Evolutionary conservation across 2,329 filamentous ascomycete genomes (phyloP).

Genomic region (Capronia coronata): DNA sequence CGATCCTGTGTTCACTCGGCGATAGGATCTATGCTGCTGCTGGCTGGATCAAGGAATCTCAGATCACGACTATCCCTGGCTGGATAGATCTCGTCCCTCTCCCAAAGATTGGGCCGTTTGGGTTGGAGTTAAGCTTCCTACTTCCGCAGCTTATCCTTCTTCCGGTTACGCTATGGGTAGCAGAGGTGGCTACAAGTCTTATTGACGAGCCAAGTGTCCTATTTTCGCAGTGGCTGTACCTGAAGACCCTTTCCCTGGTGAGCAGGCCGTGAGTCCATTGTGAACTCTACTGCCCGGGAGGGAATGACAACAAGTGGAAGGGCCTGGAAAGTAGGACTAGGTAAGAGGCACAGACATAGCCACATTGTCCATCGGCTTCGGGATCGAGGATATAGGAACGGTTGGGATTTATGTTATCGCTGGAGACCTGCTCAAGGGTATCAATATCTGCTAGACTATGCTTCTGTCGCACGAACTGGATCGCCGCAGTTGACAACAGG

Average conservation of each 20-base stretch:
- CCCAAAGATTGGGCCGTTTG: constrained; percentile 51
- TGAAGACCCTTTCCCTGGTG: constrained; percentile 32
- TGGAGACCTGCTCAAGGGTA: constrained; percentile 43
- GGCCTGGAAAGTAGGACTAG: too few relatives aligned
- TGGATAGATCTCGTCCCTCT: constrained; percentile 55
- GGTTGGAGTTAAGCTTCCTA: constrained; percentile 56
- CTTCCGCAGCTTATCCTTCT: constrained; percentile 54
- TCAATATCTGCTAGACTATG: constrained; percentile 35
- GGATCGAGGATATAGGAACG: constrained; percentile 48
- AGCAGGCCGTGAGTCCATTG: not conserved
- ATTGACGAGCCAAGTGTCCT: constrained; percentile 57
- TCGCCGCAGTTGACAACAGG: too few relatives aligned
- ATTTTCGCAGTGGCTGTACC: constrained; percentile 54
- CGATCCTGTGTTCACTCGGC: constrained; percentile 48
- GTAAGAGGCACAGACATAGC: too few relatives aligned
- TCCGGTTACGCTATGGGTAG: constrained; percentile 54
- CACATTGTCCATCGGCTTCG: constrained; percentile 52
- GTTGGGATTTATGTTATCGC: constrained; percentile 49
- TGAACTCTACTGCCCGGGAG: too few relatives aligned
- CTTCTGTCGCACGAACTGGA: too few relatives aligned
- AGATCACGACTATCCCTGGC: constrained; percentile 46
- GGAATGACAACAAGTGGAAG: too few relatives aligned
- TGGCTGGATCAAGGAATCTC: constrained; percentile 49
- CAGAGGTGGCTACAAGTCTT: constrained; percentile 50
- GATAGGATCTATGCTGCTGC: constrained; percentile 58